Evolutionary conservation across 345 rosid genomes (phyloP), one percentile per base, ranked within the genome.

Genomic region (Zanthoxylum bungeanum): DNA sequence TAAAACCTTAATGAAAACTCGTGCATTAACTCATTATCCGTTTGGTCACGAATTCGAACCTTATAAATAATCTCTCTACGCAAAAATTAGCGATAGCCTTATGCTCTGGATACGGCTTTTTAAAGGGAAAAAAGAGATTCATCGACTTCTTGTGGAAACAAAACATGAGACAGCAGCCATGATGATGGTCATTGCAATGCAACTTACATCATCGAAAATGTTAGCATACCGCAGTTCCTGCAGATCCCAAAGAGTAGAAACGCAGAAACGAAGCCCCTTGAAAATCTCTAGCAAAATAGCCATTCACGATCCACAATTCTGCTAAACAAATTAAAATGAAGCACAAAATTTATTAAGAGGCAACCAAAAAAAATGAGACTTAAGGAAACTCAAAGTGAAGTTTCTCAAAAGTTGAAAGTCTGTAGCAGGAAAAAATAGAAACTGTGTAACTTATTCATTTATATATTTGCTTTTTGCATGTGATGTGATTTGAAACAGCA

Each of bases 231-330:
- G 71, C 78, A 82, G 67, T 49, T 88, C 93, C 72, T 84, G 92
- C 56, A 88, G 73, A 61, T 81, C 81, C 92, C 90, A 88, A 10
- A 84, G 73, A 14, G 92, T 88, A 25, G 83, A 76, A 69, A 83
- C 81, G 63, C 77, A 78, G 21, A 75, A 57, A 36, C 76, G 47
- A 14, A 81, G n/a, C 56, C 84, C 85, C 46, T 80, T 74, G 50
- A 80, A 27, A n/a, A 81, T 60, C 75, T 34, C 70, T 22, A 66
- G 22, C 72, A 85, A 46, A 5, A 85, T 69, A 36, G 60, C 84
- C 87, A 84, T 87, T 9, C n/a, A n/a, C n/a, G n/a, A n/a, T n/a
- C 51, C 22, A n/a, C n/a, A 16, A 16, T 16, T 62, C 44, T 21
- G 30, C 3, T 17, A 19, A 53, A 16, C 30, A 5, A 9, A 21